phyloP scores from a whole-genome alignment of 2,329 filamentous ascomycete species.

The Microdochium nivale region DNA sequence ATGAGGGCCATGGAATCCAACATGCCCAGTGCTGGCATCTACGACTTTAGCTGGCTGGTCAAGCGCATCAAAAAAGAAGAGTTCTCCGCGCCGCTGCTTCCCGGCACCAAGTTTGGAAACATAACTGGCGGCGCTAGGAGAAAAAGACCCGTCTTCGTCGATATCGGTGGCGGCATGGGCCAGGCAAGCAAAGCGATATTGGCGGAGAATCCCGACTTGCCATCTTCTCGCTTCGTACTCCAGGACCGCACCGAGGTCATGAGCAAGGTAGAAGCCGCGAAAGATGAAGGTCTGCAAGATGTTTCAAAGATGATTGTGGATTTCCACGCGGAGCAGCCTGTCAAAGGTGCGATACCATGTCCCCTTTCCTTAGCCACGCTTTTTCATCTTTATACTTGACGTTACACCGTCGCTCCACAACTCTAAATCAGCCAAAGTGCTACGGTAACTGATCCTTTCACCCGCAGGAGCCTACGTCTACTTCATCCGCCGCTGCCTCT shows the following conservation, averaged over 20 bases:
- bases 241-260: constrained; percentile 22
- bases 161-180: constrained; percentile 24
- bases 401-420: neutral
- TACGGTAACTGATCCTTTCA: too few species aligned
- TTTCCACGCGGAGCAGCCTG: constrained; percentile 22
- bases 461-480: constrained; percentile 24
- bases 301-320: constrained; percentile 16
- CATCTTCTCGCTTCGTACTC: constrained; percentile 17
- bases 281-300: constrained; percentile 8
- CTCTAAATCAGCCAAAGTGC: too few species aligned
- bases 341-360: constrained; percentile 15
- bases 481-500: constrained; percentile 25
- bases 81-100: neutral
- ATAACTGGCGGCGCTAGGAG: neutral
- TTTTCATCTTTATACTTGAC: neutral
- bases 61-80: neutral
- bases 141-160: constrained; percentile 16
- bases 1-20: constrained; percentile 16
- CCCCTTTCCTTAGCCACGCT: constrained; percentile 5
- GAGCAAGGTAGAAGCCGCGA: constrained; percentile 10
- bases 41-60: constrained; percentile 21
- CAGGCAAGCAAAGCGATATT: constrained; percentile 17
- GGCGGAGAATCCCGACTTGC: constrained; percentile 14
- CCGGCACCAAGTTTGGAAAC: neutral
- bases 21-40: constrained; percentile 16